Base-by-base conservation (phyloP, 1,139 yeast genomes). In the Sugiyamaella novakii region DNA sequence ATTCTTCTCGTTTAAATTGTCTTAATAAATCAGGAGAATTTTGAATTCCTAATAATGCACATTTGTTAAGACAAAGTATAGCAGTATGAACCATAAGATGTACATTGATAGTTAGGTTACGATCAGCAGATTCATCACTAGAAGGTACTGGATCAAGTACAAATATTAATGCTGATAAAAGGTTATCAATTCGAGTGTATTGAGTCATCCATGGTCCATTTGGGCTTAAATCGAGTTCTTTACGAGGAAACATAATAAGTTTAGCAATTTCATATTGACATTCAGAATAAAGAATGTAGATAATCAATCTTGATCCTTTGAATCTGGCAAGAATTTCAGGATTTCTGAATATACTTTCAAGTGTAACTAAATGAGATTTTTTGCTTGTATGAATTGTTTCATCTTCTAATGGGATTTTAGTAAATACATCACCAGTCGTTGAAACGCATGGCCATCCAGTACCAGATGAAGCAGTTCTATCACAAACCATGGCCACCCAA, bases 371-470 rank as follows among this genome's bases (percentile, higher is more conserved):
- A 12, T 30, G 28, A 8, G 51, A 48, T 18, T 50, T 39, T 4
- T 35, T 35, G 19, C 60, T 57, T 10, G 38, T n/a, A 10, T 46
- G 41, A 29, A 53, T 57, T n/a, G 51, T 51, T 19, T 50, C 55
- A 44, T 64, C 69, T 39, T 57, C 58, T 29, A 61, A 25, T 1
- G 69, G 68, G 24, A 65, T 35, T 15, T 56, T 53, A 3, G 65
- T 57, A 22, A 43, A 41, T 12, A 66, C 56, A 25, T 58, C 61
- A 10, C 47, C 47, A 21, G 52, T 56, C 19, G 56, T 51, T n/a
- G 60, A 30, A 11, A 52, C 33, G 19, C 52, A 45, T 2, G 69
- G 67, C 63, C 67, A 59, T 15, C 65, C 59, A 4, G 67, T 59
- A 7, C 63, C 67, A 1, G 58, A 49, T 14, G 63, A 52, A 5